Percentiles rank a stretch among this genome's conserved stretches.
These are phyloP conservation scores for Coemansia sp. DNA, from an alignment of 192 early-diverging fungal genomes.

Conservation along the genomic window DNA sequence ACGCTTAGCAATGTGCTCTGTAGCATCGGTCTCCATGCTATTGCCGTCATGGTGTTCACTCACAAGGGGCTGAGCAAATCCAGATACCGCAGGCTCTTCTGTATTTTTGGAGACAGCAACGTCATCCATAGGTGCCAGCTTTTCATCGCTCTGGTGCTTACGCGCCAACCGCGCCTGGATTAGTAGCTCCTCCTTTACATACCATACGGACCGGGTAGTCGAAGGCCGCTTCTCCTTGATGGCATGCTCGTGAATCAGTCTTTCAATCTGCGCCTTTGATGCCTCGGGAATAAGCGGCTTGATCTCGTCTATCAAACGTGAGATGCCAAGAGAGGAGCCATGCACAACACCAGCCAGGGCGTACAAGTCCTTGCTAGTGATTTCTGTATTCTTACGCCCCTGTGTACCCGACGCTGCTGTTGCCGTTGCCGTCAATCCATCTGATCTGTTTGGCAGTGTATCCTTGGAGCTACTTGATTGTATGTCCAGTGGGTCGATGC, in stretches of 20 bases:
- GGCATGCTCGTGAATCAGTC: slow-evolving; percentile 41
- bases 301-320: slow-evolving; percentile 33
- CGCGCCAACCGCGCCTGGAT: slow-evolving; percentile 2
- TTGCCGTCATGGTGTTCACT: no score
- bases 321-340: slow-evolving; percentile 33
- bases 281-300: slow-evolving; percentile 21
- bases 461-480: slow-evolving; percentile 1
- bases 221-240: slow-evolving; percentile 45
- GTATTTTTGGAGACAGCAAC: no score
- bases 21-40: no score
- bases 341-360: slow-evolving; percentile 29
- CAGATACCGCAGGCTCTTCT: no score
- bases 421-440: no score
- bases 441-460: background rate
- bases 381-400: slow-evolving; percentile 16
- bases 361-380: slow-evolving; percentile 27
- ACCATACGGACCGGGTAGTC: slow-evolving; percentile 31
- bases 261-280: slow-evolving; percentile 46
- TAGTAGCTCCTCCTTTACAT: slow-evolving; percentile 28
- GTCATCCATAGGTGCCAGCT: background rate
- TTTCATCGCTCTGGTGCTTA: background rate
- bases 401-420: no score
- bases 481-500: slow-evolving; percentile 13
- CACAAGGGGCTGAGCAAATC: no score
- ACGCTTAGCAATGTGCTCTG: slow-evolving; percentile 10